A percentile compares a stretch with the other conserved stretches of the same genome.
phyloP scores from a whole-genome alignment of 2,329 filamentous ascomycete genomes.

The Sporothrix pseudoabietina region DNA sequence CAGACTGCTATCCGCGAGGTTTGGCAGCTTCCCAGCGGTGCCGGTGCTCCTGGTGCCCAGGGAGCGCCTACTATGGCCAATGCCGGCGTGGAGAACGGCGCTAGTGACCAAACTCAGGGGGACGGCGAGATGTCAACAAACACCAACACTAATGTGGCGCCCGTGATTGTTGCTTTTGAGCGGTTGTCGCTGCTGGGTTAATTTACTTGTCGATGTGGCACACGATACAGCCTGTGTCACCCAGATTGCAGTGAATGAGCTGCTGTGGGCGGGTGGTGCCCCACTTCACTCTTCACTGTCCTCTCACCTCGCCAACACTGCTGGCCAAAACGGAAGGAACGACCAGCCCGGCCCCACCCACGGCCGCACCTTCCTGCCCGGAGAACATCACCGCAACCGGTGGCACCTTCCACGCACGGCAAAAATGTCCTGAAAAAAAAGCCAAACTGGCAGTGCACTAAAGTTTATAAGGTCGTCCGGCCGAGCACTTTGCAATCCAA shows the following conservation, averaged over 20 bases:
- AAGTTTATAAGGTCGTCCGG: slow-evolving; percentile 1
- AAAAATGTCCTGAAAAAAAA: background rate
- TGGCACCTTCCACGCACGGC: background rate
- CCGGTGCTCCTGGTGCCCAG: slow-evolving; percentile 32
- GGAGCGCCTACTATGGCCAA: background rate
- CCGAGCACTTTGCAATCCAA: background rate
- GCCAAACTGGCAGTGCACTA: background rate
- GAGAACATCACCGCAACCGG: background rate
- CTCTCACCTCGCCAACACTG: background rate
- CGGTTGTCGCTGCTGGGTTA: slow-evolving; percentile 56
- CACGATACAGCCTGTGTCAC: background rate
- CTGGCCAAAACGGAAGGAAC: slow-evolving; percentile 9
- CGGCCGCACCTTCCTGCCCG: background rate
- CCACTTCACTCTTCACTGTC: background rate
- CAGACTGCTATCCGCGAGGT: slow-evolving; percentile 68
- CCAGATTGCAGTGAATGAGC: background rate
- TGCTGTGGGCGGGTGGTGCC: background rate
- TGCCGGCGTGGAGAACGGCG: slow-evolving; percentile 26
- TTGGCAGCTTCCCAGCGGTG: slow-evolving; percentile 44
- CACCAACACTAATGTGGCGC: slow-evolving; percentile 47
- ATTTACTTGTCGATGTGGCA: background rate
- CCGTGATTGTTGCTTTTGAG: slow-evolving; percentile 53
- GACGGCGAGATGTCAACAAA: background rate
- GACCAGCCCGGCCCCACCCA: slow-evolving; percentile 5
- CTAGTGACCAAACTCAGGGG: slow-evolving; percentile 29